phyloP scores from a whole-genome alignment of 768 basidiomycete genomes.

The Mycena latifolia region DNA sequence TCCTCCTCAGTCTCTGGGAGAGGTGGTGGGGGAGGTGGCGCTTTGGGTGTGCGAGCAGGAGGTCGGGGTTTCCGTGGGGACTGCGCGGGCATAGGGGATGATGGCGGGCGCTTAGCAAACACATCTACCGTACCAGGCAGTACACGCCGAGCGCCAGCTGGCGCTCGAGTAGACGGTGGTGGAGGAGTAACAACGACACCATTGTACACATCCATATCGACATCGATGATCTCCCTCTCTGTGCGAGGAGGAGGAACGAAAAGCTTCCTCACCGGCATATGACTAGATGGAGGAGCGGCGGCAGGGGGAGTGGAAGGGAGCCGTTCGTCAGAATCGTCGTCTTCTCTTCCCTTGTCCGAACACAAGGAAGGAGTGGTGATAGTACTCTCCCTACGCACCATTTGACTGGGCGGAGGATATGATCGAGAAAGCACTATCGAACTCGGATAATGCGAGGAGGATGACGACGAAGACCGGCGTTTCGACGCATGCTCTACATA shows the following conservation, averaged over 20 bases:
- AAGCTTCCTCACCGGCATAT: conserved; percentile 25
- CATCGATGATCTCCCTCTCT: conserved; percentile 48
- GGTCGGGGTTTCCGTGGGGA: conserved; percentile 70
- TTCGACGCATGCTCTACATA: conserved; percentile 28
- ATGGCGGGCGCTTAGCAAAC: conserved; percentile 72
- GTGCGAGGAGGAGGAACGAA: conserved; percentile 27
- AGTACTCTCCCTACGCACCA: conserved; percentile 26
- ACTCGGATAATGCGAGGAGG: conserved; percentile 23
- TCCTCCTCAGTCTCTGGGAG: conserved; percentile 39
- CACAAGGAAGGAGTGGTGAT: conserved; percentile 75
- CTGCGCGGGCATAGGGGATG: conserved; percentile 69
- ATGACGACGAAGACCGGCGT: conserved; percentile 33
- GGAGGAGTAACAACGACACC: conserved; percentile 31
- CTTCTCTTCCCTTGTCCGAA: conserved; percentile 76
- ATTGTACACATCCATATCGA: conserved; percentile 47
- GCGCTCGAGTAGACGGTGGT: conserved; percentile 23
- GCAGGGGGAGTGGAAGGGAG: conserved; percentile 66
- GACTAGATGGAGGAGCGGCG: conserved; percentile 3
- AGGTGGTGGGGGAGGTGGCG: conserved; percentile 44
- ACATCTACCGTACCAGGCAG: conserved; percentile 45
- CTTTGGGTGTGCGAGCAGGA: conserved; percentile 62
- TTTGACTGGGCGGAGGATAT: conserved; percentile 35
- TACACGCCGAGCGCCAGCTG: conserved; percentile 4
- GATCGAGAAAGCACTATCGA: conserved; percentile 38
- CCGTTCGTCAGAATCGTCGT: conserved; percentile 63